Percentiles rank a stretch among this genome's conserved stretches.
Conservation (phyloP, 495 filamentous ascomycete genomes). For the Penicillium odoratum region DNA sequence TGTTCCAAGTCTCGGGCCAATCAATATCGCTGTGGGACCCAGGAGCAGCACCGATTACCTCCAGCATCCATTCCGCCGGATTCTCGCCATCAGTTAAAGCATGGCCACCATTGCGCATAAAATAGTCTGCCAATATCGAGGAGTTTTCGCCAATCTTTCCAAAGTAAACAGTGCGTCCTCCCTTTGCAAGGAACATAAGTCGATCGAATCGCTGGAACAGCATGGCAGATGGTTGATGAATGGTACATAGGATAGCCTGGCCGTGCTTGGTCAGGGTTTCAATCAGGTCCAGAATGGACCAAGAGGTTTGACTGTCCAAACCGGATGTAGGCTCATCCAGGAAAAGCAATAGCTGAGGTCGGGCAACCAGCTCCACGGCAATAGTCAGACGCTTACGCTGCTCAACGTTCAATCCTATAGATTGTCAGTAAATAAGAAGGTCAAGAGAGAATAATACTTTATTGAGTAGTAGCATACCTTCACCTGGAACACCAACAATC, state of each 20-base stretch:
- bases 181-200: constrained; percentile 74
- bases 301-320: constrained; percentile 47
- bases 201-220: constrained; percentile 91
- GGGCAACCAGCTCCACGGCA: constrained; percentile 86
- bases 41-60: constrained; percentile 84
- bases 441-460: neutral
- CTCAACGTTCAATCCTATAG: constrained; percentile 74
- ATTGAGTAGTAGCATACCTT: constrained; percentile 14
- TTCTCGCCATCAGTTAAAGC: constrained; percentile 68
- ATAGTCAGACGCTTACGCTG: constrained; percentile 88
- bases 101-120: constrained; percentile 67
- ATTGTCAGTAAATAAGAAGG: neutral
- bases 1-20: constrained; percentile 77
- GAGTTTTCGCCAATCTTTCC: constrained; percentile 78
- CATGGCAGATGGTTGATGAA: constrained; percentile 90
- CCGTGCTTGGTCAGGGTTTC: constrained; percentile 81
- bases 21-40: constrained; percentile 71
- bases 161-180: constrained; percentile 75
- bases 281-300: constrained; percentile 75
- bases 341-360: constrained; percentile 84
- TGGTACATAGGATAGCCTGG: constrained; percentile 87
- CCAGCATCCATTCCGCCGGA: constrained; percentile 90
- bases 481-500: constrained; percentile 43
- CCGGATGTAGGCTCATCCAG: constrained; percentile 68
- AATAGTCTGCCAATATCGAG: constrained; percentile 67